phyloP scores from a whole-genome alignment of 441 rosid genomes.

The Metrosideros polymorpha region DNA sequence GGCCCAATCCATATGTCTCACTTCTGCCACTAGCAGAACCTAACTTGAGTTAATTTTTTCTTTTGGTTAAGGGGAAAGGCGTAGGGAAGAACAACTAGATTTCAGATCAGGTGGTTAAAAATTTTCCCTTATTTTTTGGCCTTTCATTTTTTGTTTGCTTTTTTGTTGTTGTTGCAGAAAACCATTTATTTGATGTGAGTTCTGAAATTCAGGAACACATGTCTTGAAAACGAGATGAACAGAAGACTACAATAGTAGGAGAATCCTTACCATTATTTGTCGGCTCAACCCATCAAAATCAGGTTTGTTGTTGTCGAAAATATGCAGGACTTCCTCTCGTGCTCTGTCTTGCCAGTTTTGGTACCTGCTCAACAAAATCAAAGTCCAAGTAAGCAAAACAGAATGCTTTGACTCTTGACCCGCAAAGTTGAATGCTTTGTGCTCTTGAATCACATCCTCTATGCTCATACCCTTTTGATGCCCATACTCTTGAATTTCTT shows the following conservation, averaged over 20 bases:
- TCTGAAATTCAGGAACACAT: neutral
- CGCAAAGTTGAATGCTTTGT: neutral
- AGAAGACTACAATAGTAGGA: neutral
- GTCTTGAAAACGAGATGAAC: neutral
- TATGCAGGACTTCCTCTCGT: neutral
- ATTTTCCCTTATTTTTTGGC: too few species aligned
- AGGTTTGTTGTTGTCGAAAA: neutral
- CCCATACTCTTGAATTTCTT: neutral
- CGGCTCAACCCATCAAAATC: neutral
- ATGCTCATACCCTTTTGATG: neutral
- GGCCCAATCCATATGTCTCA: neutral
- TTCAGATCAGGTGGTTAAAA: too few species aligned
- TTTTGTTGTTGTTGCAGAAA: neutral
- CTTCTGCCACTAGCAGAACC: neutral
- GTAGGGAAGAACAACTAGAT: too few species aligned
- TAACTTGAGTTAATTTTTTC: neutral
- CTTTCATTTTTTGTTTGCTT: too few species aligned
- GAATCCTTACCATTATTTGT: neutral
- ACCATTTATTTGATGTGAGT: neutral
- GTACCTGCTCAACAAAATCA: neutral
- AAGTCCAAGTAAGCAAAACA: neutral
- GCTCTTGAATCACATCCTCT: neutral
- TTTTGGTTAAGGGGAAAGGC: too few species aligned
- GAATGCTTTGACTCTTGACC: neutral
- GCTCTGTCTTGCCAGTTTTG: neutral